Percentiles rank a stretch among this genome's conserved stretches.
Evolutionary conservation across 176 grass and related monocot genomes (phyloP).

Genomic region (Triticum urartu): DNA sequence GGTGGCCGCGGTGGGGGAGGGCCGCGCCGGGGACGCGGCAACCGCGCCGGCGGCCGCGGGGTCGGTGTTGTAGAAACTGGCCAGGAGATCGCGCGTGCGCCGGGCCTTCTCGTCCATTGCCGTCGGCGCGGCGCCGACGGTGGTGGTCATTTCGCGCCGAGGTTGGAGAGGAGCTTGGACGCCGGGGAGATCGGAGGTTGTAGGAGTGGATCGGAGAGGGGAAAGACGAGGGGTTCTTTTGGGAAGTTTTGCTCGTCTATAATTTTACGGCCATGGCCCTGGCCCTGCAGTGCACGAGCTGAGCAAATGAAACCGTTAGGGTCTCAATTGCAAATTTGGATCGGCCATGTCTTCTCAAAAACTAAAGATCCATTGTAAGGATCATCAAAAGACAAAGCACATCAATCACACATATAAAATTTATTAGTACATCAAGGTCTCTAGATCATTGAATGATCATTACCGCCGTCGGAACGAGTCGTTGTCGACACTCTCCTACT

Average conservation of each 20-base stretch:
- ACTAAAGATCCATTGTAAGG: too few relatives aligned
- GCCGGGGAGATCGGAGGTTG: slow-evolving; percentile 16
- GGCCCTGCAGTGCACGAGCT: neutral
- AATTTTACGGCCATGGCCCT: neutral
- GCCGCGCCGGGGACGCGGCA: slow-evolving; percentile 10
- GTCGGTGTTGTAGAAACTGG: slow-evolving; percentile 91
- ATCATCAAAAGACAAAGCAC: too few relatives aligned
- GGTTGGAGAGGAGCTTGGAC: slow-evolving; percentile 20
- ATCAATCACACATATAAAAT: too few relatives aligned
- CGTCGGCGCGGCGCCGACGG: slow-evolving; percentile 15
- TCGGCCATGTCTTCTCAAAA: too few relatives aligned
- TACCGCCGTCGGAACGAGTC: too few relatives aligned
- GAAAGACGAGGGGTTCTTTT: slow-evolving; percentile 28
- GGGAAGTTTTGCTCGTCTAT: neutral
- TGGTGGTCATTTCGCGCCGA: slow-evolving; percentile 33
- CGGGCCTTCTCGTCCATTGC: slow-evolving; percentile 89
- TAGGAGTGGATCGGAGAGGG: slow-evolving; percentile 18
- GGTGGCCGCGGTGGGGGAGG: slow-evolving; percentile 20
- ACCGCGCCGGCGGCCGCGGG: slow-evolving; percentile 20
- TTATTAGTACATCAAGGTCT: too few relatives aligned
- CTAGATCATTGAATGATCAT: too few relatives aligned
- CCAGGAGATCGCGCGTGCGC: slow-evolving; percentile 89
- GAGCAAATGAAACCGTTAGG: too few relatives aligned
- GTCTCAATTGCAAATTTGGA: too few relatives aligned
- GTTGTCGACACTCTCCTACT: too few relatives aligned